phyloP scores from a whole-genome alignment of 345 rosid genomes.

The Cardamine occulta region DNA sequence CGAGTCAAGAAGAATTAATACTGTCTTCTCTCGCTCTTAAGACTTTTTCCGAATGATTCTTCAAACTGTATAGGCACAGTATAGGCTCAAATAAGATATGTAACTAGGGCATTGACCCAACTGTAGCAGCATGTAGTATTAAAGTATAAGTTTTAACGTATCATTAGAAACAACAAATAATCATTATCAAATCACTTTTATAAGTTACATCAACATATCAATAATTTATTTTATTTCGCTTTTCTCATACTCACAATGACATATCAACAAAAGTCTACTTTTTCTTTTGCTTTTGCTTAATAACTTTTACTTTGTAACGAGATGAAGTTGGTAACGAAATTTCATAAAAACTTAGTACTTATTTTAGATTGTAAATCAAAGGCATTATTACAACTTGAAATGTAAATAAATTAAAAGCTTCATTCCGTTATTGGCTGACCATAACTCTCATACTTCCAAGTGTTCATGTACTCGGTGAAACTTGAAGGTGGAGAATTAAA shows the following conservation, averaged over 20 bases:
- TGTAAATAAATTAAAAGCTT: neutral
- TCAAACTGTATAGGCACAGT: neutral
- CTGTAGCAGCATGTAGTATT: no score
- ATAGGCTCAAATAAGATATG: neutral
- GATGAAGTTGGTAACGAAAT: neutral
- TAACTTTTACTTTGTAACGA: neutral
- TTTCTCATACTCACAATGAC: neutral
- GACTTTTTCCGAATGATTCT: neutral
- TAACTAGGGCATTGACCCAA: neutral
- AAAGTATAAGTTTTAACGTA: neutral
- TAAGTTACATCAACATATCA: neutral
- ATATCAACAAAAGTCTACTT: neutral
- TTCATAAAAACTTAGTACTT: neutral
- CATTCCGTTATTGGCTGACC: neutral
- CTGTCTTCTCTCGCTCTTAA: neutral
- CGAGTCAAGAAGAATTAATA: no score
- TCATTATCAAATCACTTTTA: neutral
- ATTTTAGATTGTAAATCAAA: neutral
- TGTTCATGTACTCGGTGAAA: constrained; percentile 53
- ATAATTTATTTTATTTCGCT: neutral
- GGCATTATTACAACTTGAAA: neutral
- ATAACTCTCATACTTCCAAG: constrained; percentile 37
- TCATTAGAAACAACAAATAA: neutral
- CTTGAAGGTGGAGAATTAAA: constrained; percentile 25
- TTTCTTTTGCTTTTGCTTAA: neutral